These are phyloP conservation scores for Apiotrichum siamense DNA, from an alignment of 1,284 basidiomycete species.

Conservation along the genomic window DNA sequence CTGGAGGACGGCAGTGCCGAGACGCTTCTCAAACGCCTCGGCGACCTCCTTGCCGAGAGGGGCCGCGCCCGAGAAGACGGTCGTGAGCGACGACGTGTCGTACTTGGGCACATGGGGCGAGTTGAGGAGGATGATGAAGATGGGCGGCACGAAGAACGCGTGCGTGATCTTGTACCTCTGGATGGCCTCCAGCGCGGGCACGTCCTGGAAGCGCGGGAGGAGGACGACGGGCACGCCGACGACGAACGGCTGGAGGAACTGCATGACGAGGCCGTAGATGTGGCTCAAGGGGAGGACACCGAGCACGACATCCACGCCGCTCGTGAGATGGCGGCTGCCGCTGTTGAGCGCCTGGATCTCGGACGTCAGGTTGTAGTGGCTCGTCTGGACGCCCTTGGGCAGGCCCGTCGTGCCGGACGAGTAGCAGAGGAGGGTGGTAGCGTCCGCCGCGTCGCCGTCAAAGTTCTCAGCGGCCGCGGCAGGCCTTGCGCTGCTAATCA, in stretches of 20 bases:
- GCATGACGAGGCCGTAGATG: constrained; percentile 20
- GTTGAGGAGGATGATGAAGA: constrained; percentile 56
- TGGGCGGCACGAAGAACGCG: constrained; percentile 72
- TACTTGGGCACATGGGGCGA: constrained; percentile 60
- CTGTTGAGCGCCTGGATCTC: constrained; percentile 15
- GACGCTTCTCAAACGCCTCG: constrained; percentile 22
- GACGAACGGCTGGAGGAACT: constrained; percentile 59
- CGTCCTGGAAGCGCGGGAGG: constrained; percentile 57
- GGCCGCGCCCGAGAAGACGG: constrained; percentile 72
- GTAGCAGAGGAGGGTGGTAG: constrained; percentile 54
- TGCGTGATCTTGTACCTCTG: constrained; percentile 61
- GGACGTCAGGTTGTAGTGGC: constrained; percentile 58
- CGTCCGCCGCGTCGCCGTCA: constrained; percentile 6
- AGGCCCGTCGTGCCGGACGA: constrained; percentile 57
- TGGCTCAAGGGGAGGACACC: constrained; percentile 16
- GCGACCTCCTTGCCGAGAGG: constrained; percentile 57
- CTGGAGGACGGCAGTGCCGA: constrained; percentile 27
- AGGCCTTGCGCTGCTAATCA: constrained; percentile 1
- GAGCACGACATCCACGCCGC: constrained; percentile 9
- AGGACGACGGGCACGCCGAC: constrained; percentile 60
- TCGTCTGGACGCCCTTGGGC: constrained; percentile 51
- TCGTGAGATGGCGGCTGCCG: background rate
- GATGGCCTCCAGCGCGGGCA: constrained; percentile 59
- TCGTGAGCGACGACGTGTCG: constrained; percentile 59
- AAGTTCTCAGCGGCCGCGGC: constrained; percentile 2